Conservation (phyloP, 148 eudicot species). For the Nepenthes mirabilis region DNA sequence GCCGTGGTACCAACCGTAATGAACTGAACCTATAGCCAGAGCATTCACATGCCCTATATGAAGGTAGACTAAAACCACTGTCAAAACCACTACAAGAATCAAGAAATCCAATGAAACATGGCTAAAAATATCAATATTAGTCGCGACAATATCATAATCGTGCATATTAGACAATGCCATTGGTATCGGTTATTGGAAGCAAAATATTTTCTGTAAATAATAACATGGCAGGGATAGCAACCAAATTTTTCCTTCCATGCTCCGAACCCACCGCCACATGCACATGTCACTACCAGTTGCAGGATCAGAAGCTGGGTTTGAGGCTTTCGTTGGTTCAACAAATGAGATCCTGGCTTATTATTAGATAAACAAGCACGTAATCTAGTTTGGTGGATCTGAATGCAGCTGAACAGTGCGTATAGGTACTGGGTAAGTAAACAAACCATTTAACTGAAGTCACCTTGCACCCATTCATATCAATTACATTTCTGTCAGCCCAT, state of each 20-base stretch:
- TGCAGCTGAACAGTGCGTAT: too few relatives aligned
- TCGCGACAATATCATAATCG: too few relatives aligned
- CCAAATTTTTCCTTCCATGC: too few relatives aligned
- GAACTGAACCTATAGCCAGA: slow-evolving; percentile 12
- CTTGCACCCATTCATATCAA: slow-evolving; percentile 56
- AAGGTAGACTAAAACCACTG: slow-evolving; percentile 26
- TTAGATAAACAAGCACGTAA: neutral
- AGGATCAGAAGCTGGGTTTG: slow-evolving; percentile 35
- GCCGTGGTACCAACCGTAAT: neutral
- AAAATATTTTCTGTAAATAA: too few relatives aligned
- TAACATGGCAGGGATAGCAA: too few relatives aligned
- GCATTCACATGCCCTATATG: slow-evolving; percentile 8
- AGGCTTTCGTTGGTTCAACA: slow-evolving; percentile 79
- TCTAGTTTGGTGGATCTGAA: too few relatives aligned
- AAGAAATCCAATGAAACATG: neutral
- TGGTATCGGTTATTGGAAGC: too few relatives aligned
- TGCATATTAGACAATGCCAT: too few relatives aligned
- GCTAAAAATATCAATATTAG: too few relatives aligned
- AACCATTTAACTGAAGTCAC: slow-evolving; percentile 25
- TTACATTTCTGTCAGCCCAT: slow-evolving; percentile 48
- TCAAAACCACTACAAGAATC: slow-evolving; percentile 12
- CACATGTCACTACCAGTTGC: too few relatives aligned
- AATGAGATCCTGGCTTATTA: slow-evolving; percentile 66
- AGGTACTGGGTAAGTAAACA: neutral
- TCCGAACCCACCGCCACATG: too few relatives aligned